These are phyloP conservation scores for Alternaria sp. DNA, from an alignment of 2,329 filamentous ascomycete species.

Conservation along the genomic window DNA sequence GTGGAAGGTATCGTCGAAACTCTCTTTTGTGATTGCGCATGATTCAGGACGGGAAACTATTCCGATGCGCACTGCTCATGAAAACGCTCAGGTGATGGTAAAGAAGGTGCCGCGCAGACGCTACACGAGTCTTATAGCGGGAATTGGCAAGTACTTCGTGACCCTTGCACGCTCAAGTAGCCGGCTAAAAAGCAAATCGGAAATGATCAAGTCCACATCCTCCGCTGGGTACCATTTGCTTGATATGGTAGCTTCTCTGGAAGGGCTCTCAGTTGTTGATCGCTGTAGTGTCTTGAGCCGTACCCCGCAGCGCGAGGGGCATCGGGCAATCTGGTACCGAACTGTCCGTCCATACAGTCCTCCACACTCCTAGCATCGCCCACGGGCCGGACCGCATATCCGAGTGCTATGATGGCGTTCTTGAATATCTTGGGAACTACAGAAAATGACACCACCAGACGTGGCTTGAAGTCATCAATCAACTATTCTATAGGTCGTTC, in stretches of 20 bases:
- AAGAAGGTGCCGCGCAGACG: not conserved
- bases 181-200: not conserved
- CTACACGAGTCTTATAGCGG: not conserved
- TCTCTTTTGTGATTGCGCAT: not conserved
- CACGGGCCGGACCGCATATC: conserved; percentile 30
- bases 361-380: conserved; percentile 6
- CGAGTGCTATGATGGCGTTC: conserved; percentile 17
- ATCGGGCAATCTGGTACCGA: conserved; percentile 31
- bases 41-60: conserved; percentile 2
- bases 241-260: not conserved
- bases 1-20: not conserved
- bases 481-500: not conserved
- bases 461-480: not conserved
- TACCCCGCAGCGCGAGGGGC: conserved; percentile 22
- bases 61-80: not conserved
- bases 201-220: not conserved
- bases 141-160: not conserved
- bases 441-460: conserved; percentile 2
- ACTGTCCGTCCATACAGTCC: conserved; percentile 31
- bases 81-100: not conserved
- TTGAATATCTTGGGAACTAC: not conserved
- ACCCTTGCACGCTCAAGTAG: not conserved
- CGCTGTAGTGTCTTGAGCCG: not conserved
- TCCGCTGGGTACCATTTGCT: not conserved
- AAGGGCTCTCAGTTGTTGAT: not conserved